A percentile compares a stretch with the other conserved stretches of the same genome.
These are phyloP conservation scores for Zhuliangozyma blackwelliae DNA, from an alignment of 1,139 yeast genomes.

Conservation along the genomic window DNA sequence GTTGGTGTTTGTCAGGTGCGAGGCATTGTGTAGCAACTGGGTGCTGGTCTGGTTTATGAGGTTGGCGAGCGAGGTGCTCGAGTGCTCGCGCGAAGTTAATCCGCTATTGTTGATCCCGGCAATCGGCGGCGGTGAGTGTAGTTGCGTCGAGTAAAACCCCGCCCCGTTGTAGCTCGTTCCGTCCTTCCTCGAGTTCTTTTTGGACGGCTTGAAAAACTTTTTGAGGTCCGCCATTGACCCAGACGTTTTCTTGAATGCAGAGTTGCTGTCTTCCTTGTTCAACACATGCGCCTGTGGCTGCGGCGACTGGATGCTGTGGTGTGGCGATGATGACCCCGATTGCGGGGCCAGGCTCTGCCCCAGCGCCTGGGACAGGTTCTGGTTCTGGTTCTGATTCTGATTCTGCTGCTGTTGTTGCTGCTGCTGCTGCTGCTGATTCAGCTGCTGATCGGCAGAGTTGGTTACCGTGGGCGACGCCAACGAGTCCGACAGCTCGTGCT, in stretches of 20 bases:
- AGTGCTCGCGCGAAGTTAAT: constrained; percentile 29
- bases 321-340: constrained; percentile 2
- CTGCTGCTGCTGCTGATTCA: constrained; percentile 13
- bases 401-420: constrained; percentile 15
- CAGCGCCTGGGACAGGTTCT: constrained; percentile 12
- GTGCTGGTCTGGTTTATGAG: constrained; percentile 43
- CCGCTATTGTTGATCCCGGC: constrained; percentile 9
- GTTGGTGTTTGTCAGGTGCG: constrained; percentile 20
- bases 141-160: constrained; percentile 22
- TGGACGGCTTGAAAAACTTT: constrained; percentile 39
- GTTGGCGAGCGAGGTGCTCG: constrained; percentile 39
- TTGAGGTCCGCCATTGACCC: constrained; percentile 39
- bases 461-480: constrained; percentile 30
- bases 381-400: constrained; percentile 1
- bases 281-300: constrained; percentile 14
- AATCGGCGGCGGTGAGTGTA: constrained; percentile 30
- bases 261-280: constrained; percentile 25
- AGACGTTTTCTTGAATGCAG: constrained; percentile 29
- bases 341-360: constrained; percentile 12
- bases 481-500: constrained; percentile 36
- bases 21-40: constrained; percentile 39
- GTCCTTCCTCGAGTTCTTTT: constrained; percentile 20
- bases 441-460: constrained; percentile 20
- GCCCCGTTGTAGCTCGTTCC: constrained; percentile 8
- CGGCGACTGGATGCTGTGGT: constrained; percentile 9